Conservation (phyloP, 768 basidiomycete species). For the Kwoniella sp. region DNA sequence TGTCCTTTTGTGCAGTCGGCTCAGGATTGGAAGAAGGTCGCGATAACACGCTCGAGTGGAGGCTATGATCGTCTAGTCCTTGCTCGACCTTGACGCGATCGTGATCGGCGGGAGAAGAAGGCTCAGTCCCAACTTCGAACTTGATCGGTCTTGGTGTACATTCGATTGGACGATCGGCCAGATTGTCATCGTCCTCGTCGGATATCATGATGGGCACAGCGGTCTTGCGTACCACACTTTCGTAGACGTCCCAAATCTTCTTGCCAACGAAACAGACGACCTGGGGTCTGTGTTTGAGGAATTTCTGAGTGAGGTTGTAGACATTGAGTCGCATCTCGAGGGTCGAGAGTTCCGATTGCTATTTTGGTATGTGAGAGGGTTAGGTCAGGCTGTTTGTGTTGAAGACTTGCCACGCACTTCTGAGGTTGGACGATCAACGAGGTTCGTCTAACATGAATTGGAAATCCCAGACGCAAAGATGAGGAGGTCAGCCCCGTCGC, state of each 20-base stretch:
- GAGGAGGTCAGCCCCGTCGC: too few relatives aligned
- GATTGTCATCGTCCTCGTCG: too few relatives aligned
- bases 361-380: not conserved
- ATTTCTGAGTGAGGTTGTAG: conserved; percentile 65
- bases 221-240: conserved; percentile 53
- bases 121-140: too few relatives aligned
- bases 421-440: conserved; percentile 70
- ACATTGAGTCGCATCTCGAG: conserved; percentile 59
- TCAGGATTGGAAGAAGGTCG: not conserved
- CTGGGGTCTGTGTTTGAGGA: conserved; percentile 63
- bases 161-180: too few relatives aligned
- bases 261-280: conserved; percentile 79
- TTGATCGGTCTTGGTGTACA: too few relatives aligned
- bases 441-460: conserved; percentile 64
- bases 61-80: too few relatives aligned
- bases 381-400: too few relatives aligned
- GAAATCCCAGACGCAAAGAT: too few relatives aligned
- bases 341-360: conserved; percentile 55
- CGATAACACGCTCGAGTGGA: too few relatives aligned
- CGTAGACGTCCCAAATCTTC: conserved; percentile 63
- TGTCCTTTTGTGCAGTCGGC: not conserved
- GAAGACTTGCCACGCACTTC: too few relatives aligned
- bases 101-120: too few relatives aligned
- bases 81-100: conserved; percentile 11
- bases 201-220: conserved; percentile 19